Percentiles rank a stretch among this genome's conserved stretches.
Evolutionary conservation across 352 stramenopile species (phyloP).

Genomic region (Phytophthora colocasiae): DNA sequence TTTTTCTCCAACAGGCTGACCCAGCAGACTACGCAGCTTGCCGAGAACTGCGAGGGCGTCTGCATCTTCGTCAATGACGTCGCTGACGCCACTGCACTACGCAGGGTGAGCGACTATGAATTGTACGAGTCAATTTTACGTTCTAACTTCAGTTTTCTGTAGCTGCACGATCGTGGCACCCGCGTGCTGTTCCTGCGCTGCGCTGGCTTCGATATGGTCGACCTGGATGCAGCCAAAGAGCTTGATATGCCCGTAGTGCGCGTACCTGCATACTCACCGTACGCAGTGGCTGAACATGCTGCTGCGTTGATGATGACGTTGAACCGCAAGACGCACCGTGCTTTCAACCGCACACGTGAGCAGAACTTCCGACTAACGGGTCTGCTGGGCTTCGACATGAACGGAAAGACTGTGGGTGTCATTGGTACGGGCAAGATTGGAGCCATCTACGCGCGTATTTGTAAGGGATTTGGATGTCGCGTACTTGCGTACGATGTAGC

Average conservation of each 20-base stretch:
- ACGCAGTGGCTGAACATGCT: conserved; percentile 81
- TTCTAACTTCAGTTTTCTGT: neutral
- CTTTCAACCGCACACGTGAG: conserved; percentile 77
- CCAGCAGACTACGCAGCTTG: conserved; percentile 57
- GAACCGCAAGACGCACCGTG: conserved; percentile 79
- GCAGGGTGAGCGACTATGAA: conserved; percentile 36
- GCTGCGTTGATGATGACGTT: conserved; percentile 78
- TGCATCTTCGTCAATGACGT: conserved; percentile 89
- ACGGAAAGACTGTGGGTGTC: conserved; percentile 77
- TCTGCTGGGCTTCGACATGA: conserved; percentile 62
- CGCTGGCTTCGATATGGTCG: conserved; percentile 82
- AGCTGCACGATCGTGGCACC: conserved; percentile 56
- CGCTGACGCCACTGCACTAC: conserved; percentile 58
- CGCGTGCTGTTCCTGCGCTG: conserved; percentile 78
- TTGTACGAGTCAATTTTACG: neutral
- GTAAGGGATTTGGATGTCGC: conserved; percentile 40
- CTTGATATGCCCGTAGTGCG: conserved; percentile 62
- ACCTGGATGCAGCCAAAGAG: conserved; percentile 65
- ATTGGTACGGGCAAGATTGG: conserved; percentile 62
- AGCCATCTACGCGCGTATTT: conserved; percentile 58
- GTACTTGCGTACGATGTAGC: conserved; percentile 73
- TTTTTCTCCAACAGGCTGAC: conserved; percentile 71
- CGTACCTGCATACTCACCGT: conserved; percentile 80
- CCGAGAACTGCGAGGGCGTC: conserved; percentile 60
- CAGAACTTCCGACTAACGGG: conserved; percentile 77